These are phyloP conservation scores for Ceratocystis papillata DNA, from an alignment of 2,329 filamentous ascomycete genomes.

Conservation along the genomic window DNA sequence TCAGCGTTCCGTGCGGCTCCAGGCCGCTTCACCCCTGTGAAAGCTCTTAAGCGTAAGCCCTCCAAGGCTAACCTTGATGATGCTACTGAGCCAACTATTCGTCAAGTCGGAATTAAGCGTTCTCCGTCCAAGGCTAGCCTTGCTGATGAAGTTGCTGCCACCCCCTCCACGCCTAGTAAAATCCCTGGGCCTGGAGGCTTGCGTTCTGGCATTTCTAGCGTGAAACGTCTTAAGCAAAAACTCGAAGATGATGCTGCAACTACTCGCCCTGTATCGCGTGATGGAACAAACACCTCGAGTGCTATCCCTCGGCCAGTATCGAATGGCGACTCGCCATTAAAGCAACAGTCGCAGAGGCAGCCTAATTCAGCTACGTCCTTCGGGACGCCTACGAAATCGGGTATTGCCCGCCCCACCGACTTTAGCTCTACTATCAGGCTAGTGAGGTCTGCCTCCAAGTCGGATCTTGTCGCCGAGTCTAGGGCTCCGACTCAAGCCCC, in stretches of 20 bases:
- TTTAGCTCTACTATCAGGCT: slow-evolving; percentile 28
- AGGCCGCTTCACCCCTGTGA: slow-evolving; percentile 41
- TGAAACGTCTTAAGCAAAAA: slow-evolving; percentile 62
- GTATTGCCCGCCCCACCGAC: slow-evolving; percentile 62
- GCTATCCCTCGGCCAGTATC: slow-evolving; percentile 42
- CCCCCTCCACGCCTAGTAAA: slow-evolving; percentile 23
- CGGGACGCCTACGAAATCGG: slow-evolving; percentile 40
- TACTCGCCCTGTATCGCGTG: slow-evolving; percentile 48
- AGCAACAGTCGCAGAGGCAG: slow-evolving; percentile 18
- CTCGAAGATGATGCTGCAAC: slow-evolving; percentile 59
- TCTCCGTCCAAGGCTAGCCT: slow-evolving; percentile 31
- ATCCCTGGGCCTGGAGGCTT: slow-evolving; percentile 19
- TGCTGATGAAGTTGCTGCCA: slow-evolving; percentile 27
- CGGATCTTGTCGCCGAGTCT: slow-evolving; percentile 26
- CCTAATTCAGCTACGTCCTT: slow-evolving; percentile 10
- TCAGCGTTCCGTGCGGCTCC: slow-evolving; percentile 60
- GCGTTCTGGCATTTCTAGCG: slow-evolving; percentile 33
- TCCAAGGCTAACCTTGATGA: slow-evolving; percentile 57
- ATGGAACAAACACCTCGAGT: slow-evolving; percentile 31
- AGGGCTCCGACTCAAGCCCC: not conserved
- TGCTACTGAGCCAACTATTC: slow-evolving; percentile 34
- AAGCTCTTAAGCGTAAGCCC: slow-evolving; percentile 27
- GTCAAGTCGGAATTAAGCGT: slow-evolving; percentile 31
- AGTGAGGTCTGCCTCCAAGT: slow-evolving; percentile 41
- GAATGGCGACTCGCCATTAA: slow-evolving; percentile 26